A percentile compares a stretch with the other conserved stretches of the same genome.
Conservation (phyloP, 2,329 filamentous ascomycete species). For the Cordyceps militaris region DNA sequence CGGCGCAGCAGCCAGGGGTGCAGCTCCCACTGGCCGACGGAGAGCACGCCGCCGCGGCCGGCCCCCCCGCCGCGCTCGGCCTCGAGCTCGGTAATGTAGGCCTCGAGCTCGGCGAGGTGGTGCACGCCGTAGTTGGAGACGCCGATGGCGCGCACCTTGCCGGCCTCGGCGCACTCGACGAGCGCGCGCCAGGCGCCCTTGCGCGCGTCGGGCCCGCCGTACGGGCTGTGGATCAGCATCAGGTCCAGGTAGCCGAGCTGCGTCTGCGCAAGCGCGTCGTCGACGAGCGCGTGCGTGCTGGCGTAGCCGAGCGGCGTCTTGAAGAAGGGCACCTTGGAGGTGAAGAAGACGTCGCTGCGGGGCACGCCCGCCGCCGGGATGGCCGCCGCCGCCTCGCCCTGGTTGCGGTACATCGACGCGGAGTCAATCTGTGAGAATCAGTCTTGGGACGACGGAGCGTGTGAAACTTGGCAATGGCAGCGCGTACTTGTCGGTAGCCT, state of each 20-base stretch:
- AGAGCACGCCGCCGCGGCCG: constrained; percentile 64
- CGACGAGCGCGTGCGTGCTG: constrained; percentile 55
- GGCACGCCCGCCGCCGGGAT: constrained; percentile 36
- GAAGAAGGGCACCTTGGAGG: constrained; percentile 45
- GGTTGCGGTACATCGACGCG: constrained; percentile 45
- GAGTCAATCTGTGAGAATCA: constrained; percentile 40
- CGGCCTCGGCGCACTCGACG: constrained; percentile 55
- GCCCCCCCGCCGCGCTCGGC: constrained; percentile 42
- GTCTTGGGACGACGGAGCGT: background rate
- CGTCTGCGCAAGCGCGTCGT: constrained; percentile 54
- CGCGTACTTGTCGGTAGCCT: constrained; percentile 47
- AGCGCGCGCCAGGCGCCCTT: constrained; percentile 57
- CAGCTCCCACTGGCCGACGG: constrained; percentile 81
- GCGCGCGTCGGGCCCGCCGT: constrained; percentile 47
- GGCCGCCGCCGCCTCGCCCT: constrained; percentile 39
- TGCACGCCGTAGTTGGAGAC: constrained; percentile 61
- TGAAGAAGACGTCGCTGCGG: constrained; percentile 47
- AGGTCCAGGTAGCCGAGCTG: constrained; percentile 62
- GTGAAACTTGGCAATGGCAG: background rate
- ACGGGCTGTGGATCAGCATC: constrained; percentile 55
- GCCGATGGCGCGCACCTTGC: constrained; percentile 54
- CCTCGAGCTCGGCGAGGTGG: constrained; percentile 54
- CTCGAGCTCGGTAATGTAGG: constrained; percentile 55
- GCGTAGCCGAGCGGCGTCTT: constrained; percentile 47
- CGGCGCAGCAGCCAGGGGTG: constrained; percentile 80